phyloP scores from a whole-genome alignment of 805 yeast genomes.

The Myxozyma vanderwaltii region DNA sequence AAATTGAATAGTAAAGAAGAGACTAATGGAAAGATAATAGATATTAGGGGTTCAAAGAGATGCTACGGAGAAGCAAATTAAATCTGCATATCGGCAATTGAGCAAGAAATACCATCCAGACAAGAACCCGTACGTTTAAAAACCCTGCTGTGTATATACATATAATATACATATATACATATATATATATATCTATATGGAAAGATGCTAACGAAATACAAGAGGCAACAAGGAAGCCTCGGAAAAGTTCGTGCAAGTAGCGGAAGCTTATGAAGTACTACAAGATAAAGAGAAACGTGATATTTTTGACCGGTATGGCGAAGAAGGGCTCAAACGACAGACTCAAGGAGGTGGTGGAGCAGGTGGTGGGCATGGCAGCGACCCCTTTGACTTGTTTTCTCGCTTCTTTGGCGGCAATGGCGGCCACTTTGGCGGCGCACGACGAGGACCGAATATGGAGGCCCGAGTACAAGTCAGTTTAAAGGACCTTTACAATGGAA shows the following conservation, averaged over 20 bases:
- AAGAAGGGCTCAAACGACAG: slow-evolving; percentile 61
- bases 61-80: slow-evolving; percentile 80
- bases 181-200: too few species aligned
- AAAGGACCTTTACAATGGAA: slow-evolving; percentile 72
- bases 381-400: slow-evolving; percentile 62
- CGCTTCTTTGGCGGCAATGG: slow-evolving; percentile 57
- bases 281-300: slow-evolving; percentile 68
- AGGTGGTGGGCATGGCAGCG: slow-evolving; percentile 43
- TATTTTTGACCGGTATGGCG: slow-evolving; percentile 76
- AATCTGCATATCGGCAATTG: slow-evolving; percentile 77
- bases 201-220: slow-evolving; percentile 34
- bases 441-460: slow-evolving; percentile 64
- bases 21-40: slow-evolving; percentile 7
- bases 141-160: too few species aligned
- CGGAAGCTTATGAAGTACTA: slow-evolving; percentile 89
- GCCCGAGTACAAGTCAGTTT: slow-evolving; percentile 60
- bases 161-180: too few species aligned
- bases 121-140: slow-evolving; percentile 64
- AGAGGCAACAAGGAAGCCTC: slow-evolving; percentile 77
- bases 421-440: slow-evolving; percentile 44
- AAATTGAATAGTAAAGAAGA: not conserved
- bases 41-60: slow-evolving; percentile 68
- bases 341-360: slow-evolving; percentile 46
- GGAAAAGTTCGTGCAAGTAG: slow-evolving; percentile 82
- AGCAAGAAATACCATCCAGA: slow-evolving; percentile 93